Evolutionary conservation across 2,329 filamentous ascomycete species (phyloP), one percentile per base, ranked within the genome.

Genomic region (Scedosporium apiospermum): DNA sequence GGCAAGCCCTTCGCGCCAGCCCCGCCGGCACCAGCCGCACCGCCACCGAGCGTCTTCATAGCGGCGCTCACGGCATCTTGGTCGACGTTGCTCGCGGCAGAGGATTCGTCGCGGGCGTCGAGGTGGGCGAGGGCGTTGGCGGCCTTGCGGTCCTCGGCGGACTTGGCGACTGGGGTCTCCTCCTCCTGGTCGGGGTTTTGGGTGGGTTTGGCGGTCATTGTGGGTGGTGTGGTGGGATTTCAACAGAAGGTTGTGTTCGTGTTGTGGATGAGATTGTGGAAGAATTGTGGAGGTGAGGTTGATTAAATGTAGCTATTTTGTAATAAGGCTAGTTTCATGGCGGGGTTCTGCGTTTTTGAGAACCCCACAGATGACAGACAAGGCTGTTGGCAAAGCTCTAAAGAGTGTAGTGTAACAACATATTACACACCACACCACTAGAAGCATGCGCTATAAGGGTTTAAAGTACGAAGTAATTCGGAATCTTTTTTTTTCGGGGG

Each of bases 101-200:
- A 76, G 34, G 82, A 79, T 63, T 78, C 76, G 62, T 78, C 77
- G 63, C 77, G 78, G 53, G 77, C 73, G 71, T 91, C 88, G 67
- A 93, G 85, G 65, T 82, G 83, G 58, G 87, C 88, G 64, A 92
- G 83, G 34, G 89, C 89, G 6, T 86, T 87, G 49, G 88, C 88
- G 57, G 88, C 88, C 75, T 91, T 91, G 74, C 88, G 86, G 76
- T 91, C 88, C 74, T 91, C 88, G 70, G 88, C 88, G 51, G 83
- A 85, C 74, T 87, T 88, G 69, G 82, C 81, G 63, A 77, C 74
- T 41, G 67, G 65, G 67, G 79, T 74, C 68, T 85, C 82, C 65
- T 86, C 83, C 63, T 86, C 83, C 65, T 81, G 77, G 65, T 86
- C 83, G 65, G 80, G 64, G 83, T 55, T 55, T 23, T 55, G 51